phyloP scores from a whole-genome alignment of 2,329 filamentous ascomycete genomes.

The Chaetomium sp. region DNA sequence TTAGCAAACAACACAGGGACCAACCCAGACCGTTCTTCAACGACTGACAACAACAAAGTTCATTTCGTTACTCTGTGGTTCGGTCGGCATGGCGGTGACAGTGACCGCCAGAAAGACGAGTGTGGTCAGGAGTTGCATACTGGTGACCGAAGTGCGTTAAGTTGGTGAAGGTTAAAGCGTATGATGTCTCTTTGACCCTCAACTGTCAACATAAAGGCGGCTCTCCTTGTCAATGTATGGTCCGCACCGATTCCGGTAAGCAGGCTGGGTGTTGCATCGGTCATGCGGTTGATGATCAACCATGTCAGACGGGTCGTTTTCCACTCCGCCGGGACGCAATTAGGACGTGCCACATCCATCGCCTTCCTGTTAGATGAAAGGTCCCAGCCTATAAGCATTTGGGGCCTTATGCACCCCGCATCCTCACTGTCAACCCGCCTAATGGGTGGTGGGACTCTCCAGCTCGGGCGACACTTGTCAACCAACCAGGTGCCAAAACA shows the following conservation, averaged over 20 bases:
- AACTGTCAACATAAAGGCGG: not conserved
- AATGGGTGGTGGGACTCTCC: not conserved
- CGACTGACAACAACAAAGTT: not conserved
- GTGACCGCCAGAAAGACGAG: conserved; percentile 5
- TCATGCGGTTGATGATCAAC: not conserved
- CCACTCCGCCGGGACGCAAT: not conserved
- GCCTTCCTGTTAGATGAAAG: not conserved
- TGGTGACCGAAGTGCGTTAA: not conserved
- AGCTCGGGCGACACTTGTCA: not conserved
- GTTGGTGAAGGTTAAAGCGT: not conserved
- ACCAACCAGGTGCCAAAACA: not conserved
- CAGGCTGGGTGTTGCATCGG: conserved; percentile 1
- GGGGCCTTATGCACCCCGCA: not conserved
- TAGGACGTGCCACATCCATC: not conserved
- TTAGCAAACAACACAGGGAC: not conserved
- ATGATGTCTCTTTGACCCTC: not conserved
- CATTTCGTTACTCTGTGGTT: not conserved
- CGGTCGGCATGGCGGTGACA: not conserved
- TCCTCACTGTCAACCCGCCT: not conserved
- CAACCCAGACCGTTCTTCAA: too few species aligned
- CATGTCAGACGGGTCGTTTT: conserved; percentile 3
- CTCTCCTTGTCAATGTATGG: not conserved
- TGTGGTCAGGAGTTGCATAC: not conserved
- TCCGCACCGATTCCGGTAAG: too few species aligned
- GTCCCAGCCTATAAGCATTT: not conserved